phyloP scores from a whole-genome alignment of 73 alveolate species.

The Paramecium sexaurelia region DNA sequence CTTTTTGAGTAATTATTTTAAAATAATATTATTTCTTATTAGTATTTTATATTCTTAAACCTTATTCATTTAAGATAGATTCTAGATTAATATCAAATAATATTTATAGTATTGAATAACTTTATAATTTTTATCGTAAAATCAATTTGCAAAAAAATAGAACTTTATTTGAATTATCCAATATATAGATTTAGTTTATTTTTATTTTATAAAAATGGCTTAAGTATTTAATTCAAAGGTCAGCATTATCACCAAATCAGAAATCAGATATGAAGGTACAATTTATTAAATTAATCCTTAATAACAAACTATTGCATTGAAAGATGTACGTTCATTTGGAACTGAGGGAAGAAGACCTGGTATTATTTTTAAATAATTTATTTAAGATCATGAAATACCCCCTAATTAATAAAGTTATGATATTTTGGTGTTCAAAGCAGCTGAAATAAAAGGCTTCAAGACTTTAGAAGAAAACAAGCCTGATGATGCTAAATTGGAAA shows the following conservation, averaged over 20 bases:
- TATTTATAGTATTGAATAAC: neutral
- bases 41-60: too few species aligned
- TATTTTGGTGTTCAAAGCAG: constrained; percentile 39
- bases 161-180: neutral
- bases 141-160: neutral
- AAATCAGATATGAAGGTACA: constrained; percentile 65
- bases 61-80: neutral
- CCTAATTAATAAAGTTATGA: constrained; percentile 45
- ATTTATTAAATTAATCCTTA: constrained; percentile 62
- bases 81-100: neutral
- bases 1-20: too few species aligned
- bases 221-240: constrained; percentile 21
- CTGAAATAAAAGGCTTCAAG: constrained; percentile 40
- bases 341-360: constrained; percentile 70
- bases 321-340: constrained; percentile 67
- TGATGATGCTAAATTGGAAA: neutral
- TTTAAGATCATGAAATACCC: constrained; percentile 64
- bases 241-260: constrained; percentile 65
- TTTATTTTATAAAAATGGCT: constrained; percentile 25
- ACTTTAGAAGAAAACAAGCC: neutral
- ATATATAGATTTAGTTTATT: neutral
- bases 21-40: too few species aligned
- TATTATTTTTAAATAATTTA: neutral
- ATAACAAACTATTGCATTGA: constrained; percentile 62
- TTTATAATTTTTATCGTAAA: neutral